Evolutionary conservation across 1,139 yeast genomes (phyloP).

Genomic region (Blastobotrys serpentis): DNA sequence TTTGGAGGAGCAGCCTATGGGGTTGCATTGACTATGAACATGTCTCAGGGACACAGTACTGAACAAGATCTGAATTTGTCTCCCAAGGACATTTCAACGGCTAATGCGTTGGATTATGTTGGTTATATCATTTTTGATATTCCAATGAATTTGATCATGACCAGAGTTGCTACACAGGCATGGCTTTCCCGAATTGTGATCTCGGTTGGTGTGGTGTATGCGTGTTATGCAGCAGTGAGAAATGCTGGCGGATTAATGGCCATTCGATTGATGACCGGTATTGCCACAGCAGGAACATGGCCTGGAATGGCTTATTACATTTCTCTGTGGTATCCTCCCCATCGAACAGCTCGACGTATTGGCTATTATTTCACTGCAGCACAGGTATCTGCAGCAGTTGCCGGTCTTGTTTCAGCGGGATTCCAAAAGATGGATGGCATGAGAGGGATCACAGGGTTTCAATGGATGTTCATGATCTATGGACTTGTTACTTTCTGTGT

Average conservation of each 20-base stretch:
- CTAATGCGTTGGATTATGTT: slow-evolving; percentile 78
- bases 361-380: slow-evolving; percentile 93
- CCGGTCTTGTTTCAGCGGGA: slow-evolving; percentile 84
- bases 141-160: slow-evolving; percentile 85
- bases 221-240: slow-evolving; percentile 63
- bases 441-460: slow-evolving; percentile 76
- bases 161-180: slow-evolving; percentile 77
- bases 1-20: slow-evolving; percentile 80
- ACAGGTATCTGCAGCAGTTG: slow-evolving; percentile 80
- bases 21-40: slow-evolving; percentile 77
- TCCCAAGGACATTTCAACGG: slow-evolving; percentile 63
- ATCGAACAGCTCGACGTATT: slow-evolving; percentile 72
- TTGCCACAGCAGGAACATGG: slow-evolving; percentile 90
- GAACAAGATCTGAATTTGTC: slow-evolving; percentile 51
- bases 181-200: slow-evolving; percentile 81
- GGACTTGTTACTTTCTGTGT: slow-evolving; percentile 69
- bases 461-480: slow-evolving; percentile 80
- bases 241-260: slow-evolving; percentile 65
- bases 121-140: slow-evolving; percentile 82
- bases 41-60: slow-evolving; percentile 60
- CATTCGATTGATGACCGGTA: slow-evolving; percentile 69
- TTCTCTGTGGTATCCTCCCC: slow-evolving; percentile 82
- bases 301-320: slow-evolving; percentile 88
- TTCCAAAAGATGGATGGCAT: slow-evolving; percentile 78
- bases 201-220: slow-evolving; percentile 71